phyloP scores from a whole-genome alignment of 2,329 filamentous ascomycete species.

The Pestalotiopsis sp. region DNA sequence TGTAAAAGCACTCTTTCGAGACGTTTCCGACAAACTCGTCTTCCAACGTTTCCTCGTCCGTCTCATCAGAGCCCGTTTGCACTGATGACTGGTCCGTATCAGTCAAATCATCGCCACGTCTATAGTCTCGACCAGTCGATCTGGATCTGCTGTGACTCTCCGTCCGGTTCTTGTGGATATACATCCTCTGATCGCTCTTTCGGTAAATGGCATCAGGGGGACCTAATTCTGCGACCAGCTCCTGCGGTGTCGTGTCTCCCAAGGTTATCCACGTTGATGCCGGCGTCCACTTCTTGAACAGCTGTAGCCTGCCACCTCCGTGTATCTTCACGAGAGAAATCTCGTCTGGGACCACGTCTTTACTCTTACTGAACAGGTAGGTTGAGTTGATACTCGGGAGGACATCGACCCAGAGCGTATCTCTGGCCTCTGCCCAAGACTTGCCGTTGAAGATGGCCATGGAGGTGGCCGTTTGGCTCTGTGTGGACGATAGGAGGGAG shows the following conservation, averaged over 20 bases:
- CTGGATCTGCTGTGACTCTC: conserved; percentile 53
- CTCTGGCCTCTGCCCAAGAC: conserved; percentile 85
- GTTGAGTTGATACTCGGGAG: conserved; percentile 76
- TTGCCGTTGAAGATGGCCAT: conserved; percentile 91
- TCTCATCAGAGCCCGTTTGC: conserved; percentile 71
- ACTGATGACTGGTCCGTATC: conserved; percentile 78
- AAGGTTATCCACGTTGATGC: conserved; percentile 72
- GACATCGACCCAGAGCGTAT: conserved; percentile 73
- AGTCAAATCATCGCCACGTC: conserved; percentile 58
- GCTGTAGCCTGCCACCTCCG: conserved; percentile 77
- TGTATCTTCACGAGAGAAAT: conserved; percentile 79
- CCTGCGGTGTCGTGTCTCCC: conserved; percentile 88
- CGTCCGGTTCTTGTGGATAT: conserved; percentile 73
- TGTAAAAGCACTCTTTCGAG: conserved; percentile 85
- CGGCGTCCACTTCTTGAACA: conserved; percentile 72
- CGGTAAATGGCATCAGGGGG: conserved; percentile 93
- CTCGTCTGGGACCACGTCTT: conserved; percentile 85
- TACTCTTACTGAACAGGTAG: conserved; percentile 68
- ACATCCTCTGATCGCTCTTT: conserved; percentile 86
- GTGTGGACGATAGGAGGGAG: conserved; percentile 77
- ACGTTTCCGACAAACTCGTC: conserved; percentile 57
- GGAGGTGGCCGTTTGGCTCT: conserved; percentile 74
- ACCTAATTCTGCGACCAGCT: conserved; percentile 86
- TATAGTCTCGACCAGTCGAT: conserved; percentile 45
- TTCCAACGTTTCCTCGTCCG: conserved; percentile 62